phyloP scores from a whole-genome alignment of 495 filamentous ascomycete species.

The Amorphotheca resinae region DNA sequence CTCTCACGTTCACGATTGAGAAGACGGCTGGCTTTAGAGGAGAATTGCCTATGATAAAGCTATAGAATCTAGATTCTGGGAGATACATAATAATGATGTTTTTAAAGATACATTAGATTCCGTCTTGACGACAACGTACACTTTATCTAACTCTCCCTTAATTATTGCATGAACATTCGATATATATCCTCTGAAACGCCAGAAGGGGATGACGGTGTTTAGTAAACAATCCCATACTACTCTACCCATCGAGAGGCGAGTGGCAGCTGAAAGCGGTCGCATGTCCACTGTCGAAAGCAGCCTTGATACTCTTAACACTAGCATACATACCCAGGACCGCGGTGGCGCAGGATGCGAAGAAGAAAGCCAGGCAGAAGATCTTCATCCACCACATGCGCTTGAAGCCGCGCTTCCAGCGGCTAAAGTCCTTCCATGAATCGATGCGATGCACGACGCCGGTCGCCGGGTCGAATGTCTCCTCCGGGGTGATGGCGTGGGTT shows the following conservation, averaged over 20 bases:
- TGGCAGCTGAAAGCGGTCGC: neutral
- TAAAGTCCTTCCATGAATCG: slow-evolving; percentile 16
- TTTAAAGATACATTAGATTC: too few relatives aligned
- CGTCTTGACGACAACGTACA: too few relatives aligned
- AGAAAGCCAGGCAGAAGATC: neutral
- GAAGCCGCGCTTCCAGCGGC: slow-evolving; percentile 29
- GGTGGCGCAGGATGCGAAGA: neutral
- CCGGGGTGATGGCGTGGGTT: slow-evolving; percentile 25
- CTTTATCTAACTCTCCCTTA: too few relatives aligned
- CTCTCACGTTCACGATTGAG: too few relatives aligned
- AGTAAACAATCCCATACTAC: neutral
- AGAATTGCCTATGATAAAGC: too few relatives aligned
- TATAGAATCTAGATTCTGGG: too few relatives aligned
- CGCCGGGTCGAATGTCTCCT: slow-evolving; percentile 33
- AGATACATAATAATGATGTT: too few relatives aligned
- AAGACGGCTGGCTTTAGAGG: too few relatives aligned
- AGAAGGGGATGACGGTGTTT: too few relatives aligned
- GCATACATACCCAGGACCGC: neutral
- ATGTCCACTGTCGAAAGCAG: neutral
- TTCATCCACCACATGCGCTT: neutral
- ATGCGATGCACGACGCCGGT: slow-evolving; percentile 25
- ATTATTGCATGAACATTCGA: too few relatives aligned
- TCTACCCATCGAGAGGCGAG: neutral
- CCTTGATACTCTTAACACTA: neutral
- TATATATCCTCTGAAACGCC: too few relatives aligned